Evolutionary conservation across 768 basidiomycete genomes (phyloP).

Genomic region (Exidia glandulosa): DNA sequence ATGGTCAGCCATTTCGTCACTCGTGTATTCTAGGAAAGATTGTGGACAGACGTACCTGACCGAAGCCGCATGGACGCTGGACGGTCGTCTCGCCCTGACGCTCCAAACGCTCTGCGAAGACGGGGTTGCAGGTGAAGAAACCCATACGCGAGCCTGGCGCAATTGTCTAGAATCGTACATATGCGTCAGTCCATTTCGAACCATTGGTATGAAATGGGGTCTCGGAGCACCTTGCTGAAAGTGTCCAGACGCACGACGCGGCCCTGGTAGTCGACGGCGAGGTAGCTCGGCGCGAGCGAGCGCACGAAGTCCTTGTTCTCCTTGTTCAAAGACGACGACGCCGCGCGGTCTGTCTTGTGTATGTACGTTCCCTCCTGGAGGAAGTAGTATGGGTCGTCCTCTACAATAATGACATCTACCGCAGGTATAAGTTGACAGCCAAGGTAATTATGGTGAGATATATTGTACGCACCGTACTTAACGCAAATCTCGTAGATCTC

Average conservation of each 20-base stretch:
- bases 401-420: too few species aligned
- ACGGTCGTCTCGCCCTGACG: slow-evolving; percentile 60
- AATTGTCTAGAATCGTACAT: too few species aligned
- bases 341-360: slow-evolving; percentile 27
- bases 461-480: slow-evolving; percentile 54
- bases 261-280: slow-evolving; percentile 64
- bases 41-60: slow-evolving; percentile 32
- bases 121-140: slow-evolving; percentile 67
- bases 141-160: slow-evolving; percentile 70
- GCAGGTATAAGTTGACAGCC: too few species aligned
- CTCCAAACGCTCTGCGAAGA: slow-evolving; percentile 67
- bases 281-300: slow-evolving; percentile 48
- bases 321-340: neutral
- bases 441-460: too few species aligned
- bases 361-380: slow-evolving; percentile 51
- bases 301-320: slow-evolving; percentile 30
- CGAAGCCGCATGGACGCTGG: slow-evolving; percentile 63
- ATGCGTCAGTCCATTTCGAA: too few species aligned
- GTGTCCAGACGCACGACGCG: slow-evolving; percentile 77
- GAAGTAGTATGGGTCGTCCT: slow-evolving; percentile 80
- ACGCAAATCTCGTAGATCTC: slow-evolving; percentile 75
- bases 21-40: neutral
- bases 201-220: too few species aligned
- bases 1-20: neutral
- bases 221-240: too few species aligned